These are phyloP conservation scores for Margaritispora aquatica DNA, from an alignment of 495 filamentous ascomycete species.

Conservation along the genomic window DNA sequence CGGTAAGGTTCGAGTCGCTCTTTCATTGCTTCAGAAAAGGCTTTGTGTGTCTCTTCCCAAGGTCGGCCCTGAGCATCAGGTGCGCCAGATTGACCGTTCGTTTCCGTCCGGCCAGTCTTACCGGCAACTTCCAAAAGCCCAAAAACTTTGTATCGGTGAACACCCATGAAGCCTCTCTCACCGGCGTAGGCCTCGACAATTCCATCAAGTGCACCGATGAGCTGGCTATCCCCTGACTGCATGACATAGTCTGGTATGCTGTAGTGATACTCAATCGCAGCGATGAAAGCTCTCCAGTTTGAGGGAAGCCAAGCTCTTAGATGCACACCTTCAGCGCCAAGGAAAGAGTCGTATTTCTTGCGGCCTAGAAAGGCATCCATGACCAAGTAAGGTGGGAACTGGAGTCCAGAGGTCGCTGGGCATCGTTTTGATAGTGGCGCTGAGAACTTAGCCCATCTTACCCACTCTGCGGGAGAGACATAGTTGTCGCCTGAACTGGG, in stretches of 20 bases:
- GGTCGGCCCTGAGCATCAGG: constrained; percentile 24
- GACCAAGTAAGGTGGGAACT: constrained; percentile 27
- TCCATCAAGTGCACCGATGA: constrained; percentile 26
- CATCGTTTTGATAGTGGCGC: constrained; percentile 29
- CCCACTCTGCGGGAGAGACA: constrained; percentile 27
- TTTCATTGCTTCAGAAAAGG: constrained; percentile 33
- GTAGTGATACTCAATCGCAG: constrained; percentile 29
- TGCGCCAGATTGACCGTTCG: constrained; percentile 28
- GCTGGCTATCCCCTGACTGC: constrained; percentile 20
- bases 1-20: constrained; percentile 30
- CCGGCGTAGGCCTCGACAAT: constrained; percentile 30
- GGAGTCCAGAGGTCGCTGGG: constrained; percentile 28
- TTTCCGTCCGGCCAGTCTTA: constrained; percentile 31
- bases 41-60: constrained; percentile 32
- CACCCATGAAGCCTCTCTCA: constrained; percentile 33
- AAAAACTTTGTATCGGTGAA: constrained; percentile 33
- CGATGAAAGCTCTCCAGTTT: constrained; percentile 30
- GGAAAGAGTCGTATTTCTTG: constrained; percentile 28
- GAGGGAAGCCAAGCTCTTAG: constrained; percentile 28
- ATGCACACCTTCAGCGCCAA: constrained; percentile 30
- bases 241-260: constrained; percentile 27
- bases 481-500: constrained; percentile 29
- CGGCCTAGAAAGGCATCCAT: constrained; percentile 33
- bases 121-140: constrained; percentile 33
- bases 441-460: constrained; percentile 30